Evolutionary conservation across 176 grass and related monocot genomes (phyloP).

Genomic region (Leersia perrieri): DNA sequence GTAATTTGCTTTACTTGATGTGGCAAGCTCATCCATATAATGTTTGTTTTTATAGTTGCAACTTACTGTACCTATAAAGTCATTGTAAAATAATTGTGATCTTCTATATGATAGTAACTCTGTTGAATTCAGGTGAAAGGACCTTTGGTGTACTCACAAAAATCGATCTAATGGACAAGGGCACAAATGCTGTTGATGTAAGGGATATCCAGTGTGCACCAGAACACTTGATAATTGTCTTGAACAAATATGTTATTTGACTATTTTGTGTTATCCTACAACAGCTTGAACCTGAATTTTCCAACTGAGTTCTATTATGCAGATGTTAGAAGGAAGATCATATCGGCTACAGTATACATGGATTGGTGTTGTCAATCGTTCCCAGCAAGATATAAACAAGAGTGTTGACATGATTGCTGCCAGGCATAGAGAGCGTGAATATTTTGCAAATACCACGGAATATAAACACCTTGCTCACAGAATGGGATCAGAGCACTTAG

Average conservation of each 20-base stretch:
- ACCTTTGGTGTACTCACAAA: background rate
- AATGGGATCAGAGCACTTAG: slow-evolving; percentile 97
- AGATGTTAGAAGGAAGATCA: slow-evolving; percentile 94
- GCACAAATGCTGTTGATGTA: background rate
- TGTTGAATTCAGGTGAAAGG: background rate
- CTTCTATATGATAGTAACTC: background rate
- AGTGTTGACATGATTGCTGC: slow-evolving; percentile 99
- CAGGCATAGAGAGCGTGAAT: slow-evolving; percentile 82
- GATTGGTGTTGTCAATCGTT: slow-evolving; percentile 98
- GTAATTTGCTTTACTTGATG: background rate
- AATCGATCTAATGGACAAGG: background rate
- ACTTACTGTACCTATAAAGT: background rate
- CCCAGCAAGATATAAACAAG: slow-evolving; percentile 96
- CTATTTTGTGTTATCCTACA: background rate
- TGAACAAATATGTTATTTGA: background rate
- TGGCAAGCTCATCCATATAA: background rate
- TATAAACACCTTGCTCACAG: slow-evolving; percentile 83
- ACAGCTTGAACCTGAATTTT: background rate
- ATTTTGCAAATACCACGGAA: slow-evolving; percentile 81
- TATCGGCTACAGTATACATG: slow-evolving; percentile 83
- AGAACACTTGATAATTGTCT: background rate
- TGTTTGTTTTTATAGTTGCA: too few species aligned
- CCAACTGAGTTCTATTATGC: slow-evolving; percentile 7
- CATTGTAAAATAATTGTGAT: background rate
- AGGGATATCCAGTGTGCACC: background rate